phyloP scores from a whole-genome alignment of 75 land plant genomes.

The Adiantum capillusveneris region DNA sequence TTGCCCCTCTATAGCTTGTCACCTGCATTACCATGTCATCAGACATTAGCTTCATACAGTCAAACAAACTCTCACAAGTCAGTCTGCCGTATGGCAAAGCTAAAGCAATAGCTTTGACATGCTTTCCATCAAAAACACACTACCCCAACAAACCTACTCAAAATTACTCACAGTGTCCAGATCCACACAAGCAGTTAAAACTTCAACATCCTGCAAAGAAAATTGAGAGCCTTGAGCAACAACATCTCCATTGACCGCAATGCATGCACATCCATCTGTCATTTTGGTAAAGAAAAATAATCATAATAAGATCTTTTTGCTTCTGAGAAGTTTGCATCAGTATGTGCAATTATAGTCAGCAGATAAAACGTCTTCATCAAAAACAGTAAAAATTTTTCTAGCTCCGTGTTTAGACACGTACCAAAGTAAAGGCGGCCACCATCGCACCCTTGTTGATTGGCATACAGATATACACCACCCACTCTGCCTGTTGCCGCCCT shows the following conservation, averaged over 20 bases:
- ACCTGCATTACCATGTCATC: slow-evolving; percentile 37
- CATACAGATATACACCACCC: slow-evolving; percentile 95
- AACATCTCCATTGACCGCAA: slow-evolving; percentile 92
- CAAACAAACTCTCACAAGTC: no score
- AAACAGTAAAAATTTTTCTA: no score
- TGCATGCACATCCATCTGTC: slow-evolving; percentile 83
- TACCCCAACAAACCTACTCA: neutral
- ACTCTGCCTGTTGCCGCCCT: slow-evolving; percentile 69
- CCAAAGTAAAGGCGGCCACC: slow-evolving; percentile 98
- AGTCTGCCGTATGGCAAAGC: no score
- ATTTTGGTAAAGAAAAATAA: no score
- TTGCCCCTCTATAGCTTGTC: slow-evolving; percentile 68
- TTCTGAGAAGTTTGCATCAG: no score
- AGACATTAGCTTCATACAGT: no score
- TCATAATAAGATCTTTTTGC: no score
- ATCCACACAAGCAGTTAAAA: slow-evolving; percentile 73
- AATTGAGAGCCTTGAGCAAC: slow-evolving; percentile 98
- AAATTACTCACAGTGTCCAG: slow-evolving; percentile 70
- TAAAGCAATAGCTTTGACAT: no score
- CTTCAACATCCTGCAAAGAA: slow-evolving; percentile 86
- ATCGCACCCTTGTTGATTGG: slow-evolving; percentile 98
- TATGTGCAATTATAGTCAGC: no score
- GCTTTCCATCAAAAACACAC: no score
- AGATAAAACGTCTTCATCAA: no score
- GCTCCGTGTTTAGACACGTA: no score